Evolutionary conservation across 495 filamentous ascomycete species (phyloP).

Genomic region (Choiromyces venosus): DNA sequence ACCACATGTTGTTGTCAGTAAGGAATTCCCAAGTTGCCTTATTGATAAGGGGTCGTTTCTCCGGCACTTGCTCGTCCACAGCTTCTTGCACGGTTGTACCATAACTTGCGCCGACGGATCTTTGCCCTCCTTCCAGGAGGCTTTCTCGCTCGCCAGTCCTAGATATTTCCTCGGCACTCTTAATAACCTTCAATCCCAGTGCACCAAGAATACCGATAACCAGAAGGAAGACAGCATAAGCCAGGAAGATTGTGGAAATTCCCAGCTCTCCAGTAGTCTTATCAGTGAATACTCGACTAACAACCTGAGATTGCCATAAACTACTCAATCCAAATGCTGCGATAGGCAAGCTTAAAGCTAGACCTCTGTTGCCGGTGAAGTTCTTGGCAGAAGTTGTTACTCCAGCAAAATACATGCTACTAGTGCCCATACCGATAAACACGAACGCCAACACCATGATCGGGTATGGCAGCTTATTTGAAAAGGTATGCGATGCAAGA

Average conservation of each 20-base stretch:
- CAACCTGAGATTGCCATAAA: slow-evolving; percentile 91
- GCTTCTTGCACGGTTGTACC: slow-evolving; percentile 12
- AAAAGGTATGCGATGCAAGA: slow-evolving; percentile 77
- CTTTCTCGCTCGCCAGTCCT: slow-evolving; percentile 50
- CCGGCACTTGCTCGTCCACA: slow-evolving; percentile 39
- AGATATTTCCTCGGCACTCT: slow-evolving; percentile 49
- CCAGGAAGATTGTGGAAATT: slow-evolving; percentile 81
- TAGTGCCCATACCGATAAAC: slow-evolving; percentile 72
- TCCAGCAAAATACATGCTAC: slow-evolving; percentile 77
- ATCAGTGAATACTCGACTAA: slow-evolving; percentile 70
- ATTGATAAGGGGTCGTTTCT: slow-evolving; percentile 68
- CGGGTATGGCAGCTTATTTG: slow-evolving; percentile 65
- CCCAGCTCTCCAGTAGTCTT: slow-evolving; percentile 65
- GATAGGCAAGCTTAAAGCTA: slow-evolving; percentile 87
- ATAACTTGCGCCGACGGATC: slow-evolving; percentile 9
- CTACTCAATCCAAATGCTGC: slow-evolving; percentile 88
- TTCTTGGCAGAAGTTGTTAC: slow-evolving; percentile 97
- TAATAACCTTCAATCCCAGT: slow-evolving; percentile 58
- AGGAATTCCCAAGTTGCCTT: slow-evolving; percentile 80
- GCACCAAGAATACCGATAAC: slow-evolving; percentile 67
- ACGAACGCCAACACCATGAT: slow-evolving; percentile 83
- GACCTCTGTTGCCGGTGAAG: slow-evolving; percentile 73
- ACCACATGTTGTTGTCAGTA: slow-evolving; percentile 90
- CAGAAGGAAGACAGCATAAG: slow-evolving; percentile 63
- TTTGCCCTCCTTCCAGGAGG: slow-evolving; percentile 20